Percentiles rank a stretch among this genome's conserved stretches.
These are phyloP conservation scores for Ogataea pini DNA, from an alignment of 805 yeast species.

Conservation along the genomic window DNA sequence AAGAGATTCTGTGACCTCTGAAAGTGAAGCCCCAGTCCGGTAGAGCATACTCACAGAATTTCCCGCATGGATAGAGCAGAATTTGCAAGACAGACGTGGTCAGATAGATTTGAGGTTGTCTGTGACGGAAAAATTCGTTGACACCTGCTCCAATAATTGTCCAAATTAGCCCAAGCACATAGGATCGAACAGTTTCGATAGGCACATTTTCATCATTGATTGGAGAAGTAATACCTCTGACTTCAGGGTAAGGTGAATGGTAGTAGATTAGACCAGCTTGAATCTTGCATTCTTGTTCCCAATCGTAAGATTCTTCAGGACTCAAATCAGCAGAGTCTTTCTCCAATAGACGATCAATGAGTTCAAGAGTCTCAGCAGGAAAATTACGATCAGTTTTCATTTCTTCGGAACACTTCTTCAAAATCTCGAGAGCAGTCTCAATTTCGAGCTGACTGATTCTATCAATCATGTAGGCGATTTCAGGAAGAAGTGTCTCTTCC, in stretches of 20 bases:
- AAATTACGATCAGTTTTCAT: constrained; percentile 37
- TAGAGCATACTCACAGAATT: constrained; percentile 43
- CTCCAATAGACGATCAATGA: background rate
- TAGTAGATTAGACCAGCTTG: constrained; percentile 41
- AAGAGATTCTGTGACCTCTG: constrained; percentile 39
- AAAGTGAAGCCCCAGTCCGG: constrained; percentile 45
- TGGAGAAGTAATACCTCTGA: constrained; percentile 59
- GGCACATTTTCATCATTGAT: constrained; percentile 50
- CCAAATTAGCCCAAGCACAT: constrained; percentile 21
- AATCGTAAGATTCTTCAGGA: constrained; percentile 7
- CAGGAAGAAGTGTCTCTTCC: constrained; percentile 1
- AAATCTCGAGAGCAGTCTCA: constrained; percentile 33
- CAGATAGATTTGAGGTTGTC: constrained; percentile 54
- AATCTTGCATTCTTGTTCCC: constrained; percentile 27
- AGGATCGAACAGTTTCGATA: constrained; percentile 44
- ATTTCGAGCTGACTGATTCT: constrained; percentile 4
- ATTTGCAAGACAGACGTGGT: constrained; percentile 57
- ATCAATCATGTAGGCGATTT: constrained; percentile 10
- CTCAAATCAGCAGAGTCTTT: constrained; percentile 20
- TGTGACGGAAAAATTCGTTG: constrained; percentile 58
- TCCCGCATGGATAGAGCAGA: constrained; percentile 62
- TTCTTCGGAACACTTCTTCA: constrained; percentile 28
- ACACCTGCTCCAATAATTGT: constrained; percentile 54
- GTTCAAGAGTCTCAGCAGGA: constrained; percentile 27
- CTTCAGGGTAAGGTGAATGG: constrained; percentile 65